Base-by-base conservation (phyloP, 2,329 filamentous ascomycete genomes). In the Epichloe hybrida region DNA sequence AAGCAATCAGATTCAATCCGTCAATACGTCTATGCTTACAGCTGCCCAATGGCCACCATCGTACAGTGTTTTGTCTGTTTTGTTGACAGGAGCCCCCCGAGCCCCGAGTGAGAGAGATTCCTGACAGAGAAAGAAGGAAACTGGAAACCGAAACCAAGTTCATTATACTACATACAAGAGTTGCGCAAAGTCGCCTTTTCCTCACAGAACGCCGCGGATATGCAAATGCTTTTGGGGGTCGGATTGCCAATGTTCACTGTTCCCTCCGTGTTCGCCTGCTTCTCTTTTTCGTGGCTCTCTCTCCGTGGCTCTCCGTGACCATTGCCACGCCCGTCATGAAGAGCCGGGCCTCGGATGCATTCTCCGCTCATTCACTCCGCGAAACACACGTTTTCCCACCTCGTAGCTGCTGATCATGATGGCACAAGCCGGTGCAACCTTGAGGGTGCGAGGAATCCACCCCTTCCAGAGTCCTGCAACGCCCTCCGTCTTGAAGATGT, bases 361-460 rank as follows among this genome's bases (percentile, higher is more conserved):
- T 2, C 59, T 54, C 20, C 64, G 69, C 61, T 79, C 74, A 53
- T 97, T 96, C 47, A 88, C 80, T 11, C 79, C 76, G 50, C 81
- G 76, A 36, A 94, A 94, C 64, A 86, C 83, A 66, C 86, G 84
- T 75, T 98, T 98, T 48, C 93, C 90, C 38, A 97, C 79, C 67
- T 98, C 93, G 66, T 97, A 98, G 64, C 85, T 95, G 64, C 88
- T 94, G 64, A 98, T 97, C 93, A 98, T 98, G 64, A 98, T 97
- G 31, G 93, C 93, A 68, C 93, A 98, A 0, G 91, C 88, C 1
- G 93, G 93, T 1, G 93, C 91, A 5, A 98, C 90, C 66, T 97
- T 97, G 54, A 97, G 72, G 57, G 88, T 95, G 39, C 93, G 77
- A 0, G 93, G 89, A 23, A 88, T 84, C 88, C 90, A 96, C 42